Evolutionary conservation across 1,139 yeast species (phyloP).

Genomic region (Suhomyces bolitotheri): DNA sequence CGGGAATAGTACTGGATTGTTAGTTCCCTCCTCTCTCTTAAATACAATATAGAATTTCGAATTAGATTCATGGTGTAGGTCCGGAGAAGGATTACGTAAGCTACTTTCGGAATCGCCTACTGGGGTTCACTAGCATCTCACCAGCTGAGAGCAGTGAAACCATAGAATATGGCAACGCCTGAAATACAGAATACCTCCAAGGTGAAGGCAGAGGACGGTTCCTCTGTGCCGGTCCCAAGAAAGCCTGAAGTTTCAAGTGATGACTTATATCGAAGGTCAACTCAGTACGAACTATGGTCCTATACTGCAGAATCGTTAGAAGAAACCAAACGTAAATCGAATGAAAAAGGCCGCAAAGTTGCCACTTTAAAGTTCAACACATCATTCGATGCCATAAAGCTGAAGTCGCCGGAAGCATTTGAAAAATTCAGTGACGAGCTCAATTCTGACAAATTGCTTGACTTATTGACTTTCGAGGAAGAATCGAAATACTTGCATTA

Average conservation of each 20-base stretch:
- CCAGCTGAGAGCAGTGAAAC: too few relatives aligned
- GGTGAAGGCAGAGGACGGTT: too few relatives aligned
- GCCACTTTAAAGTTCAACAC: conserved; percentile 41
- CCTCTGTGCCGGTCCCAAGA: too few relatives aligned
- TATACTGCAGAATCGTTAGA: conserved; percentile 60
- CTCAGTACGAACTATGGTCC: conserved; percentile 87
- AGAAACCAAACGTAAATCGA: conserved; percentile 46
- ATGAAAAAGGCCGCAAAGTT: conserved; percentile 49
- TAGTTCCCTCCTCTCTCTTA: too few relatives aligned
- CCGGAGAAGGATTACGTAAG: too few relatives aligned
- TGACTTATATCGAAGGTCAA: conserved; percentile 81
- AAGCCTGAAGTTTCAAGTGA: conserved; percentile 50
- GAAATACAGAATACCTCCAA: too few relatives aligned
- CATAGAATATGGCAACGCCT: too few relatives aligned
- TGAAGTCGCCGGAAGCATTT: conserved; percentile 31
- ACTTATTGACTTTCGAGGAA: conserved; percentile 62
- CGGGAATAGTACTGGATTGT: too few relatives aligned
- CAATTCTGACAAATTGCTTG: conserved; percentile 34
- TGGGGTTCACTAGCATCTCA: too few relatives aligned
- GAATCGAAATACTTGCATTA: conserved; percentile 66
- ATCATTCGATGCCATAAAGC: conserved; percentile 28
- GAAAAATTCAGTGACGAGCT: conserved; percentile 35
- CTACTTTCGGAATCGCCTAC: too few relatives aligned
- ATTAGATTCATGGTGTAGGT: too few relatives aligned
- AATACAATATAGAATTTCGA: too few relatives aligned